A percentile compares a stretch with the other conserved stretches of the same genome.
phyloP scores from a whole-genome alignment of 2,329 filamentous ascomycete genomes.

The Aspergillus arachidicola region DNA sequence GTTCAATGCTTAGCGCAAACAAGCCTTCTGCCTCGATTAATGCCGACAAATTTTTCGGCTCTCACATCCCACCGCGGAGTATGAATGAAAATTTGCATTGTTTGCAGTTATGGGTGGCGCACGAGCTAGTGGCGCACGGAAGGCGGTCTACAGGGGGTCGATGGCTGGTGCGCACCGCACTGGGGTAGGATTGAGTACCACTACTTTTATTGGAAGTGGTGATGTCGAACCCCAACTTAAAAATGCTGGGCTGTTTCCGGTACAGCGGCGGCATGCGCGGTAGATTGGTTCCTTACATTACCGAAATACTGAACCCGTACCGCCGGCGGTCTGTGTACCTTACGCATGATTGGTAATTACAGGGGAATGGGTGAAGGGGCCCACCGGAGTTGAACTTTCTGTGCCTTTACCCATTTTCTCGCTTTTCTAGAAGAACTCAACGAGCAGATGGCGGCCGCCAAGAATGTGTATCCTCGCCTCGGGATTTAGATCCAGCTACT shows the following conservation, averaged over 20 bases:
- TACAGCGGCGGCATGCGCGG: conserved; percentile 13
- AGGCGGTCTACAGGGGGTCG: background rate
- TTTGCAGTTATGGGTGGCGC: conserved; percentile 7
- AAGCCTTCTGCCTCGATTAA: background rate
- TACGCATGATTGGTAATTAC: conserved; percentile 9
- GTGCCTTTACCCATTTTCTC: conserved; percentile 5
- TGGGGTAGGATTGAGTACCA: background rate
- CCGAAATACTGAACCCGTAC: background rate
- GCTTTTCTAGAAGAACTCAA: conserved; percentile 21
- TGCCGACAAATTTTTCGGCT: conserved; percentile 16
- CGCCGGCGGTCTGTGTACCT: background rate
- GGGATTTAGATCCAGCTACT: conserved; percentile 8
- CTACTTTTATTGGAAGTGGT: background rate
- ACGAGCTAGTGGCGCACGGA: background rate
- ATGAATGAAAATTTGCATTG: conserved; percentile 17
- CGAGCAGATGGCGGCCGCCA: conserved; percentile 1
- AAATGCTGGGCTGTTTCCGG: conserved; percentile 4
- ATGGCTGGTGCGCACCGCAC: background rate
- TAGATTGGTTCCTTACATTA: conserved; percentile 7
- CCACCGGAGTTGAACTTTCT: conserved; percentile 17
- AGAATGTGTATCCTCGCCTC: conserved; percentile 6
- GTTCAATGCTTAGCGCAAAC: background rate
- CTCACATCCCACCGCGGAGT: conserved; percentile 4
- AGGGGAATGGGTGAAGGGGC: background rate
- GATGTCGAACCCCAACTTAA: conserved; percentile 3